Evolutionary conservation across 768 basidiomycete species (phyloP), one percentile per base, ranked within the genome.

Genomic region (Mycena epipterygia): DNA sequence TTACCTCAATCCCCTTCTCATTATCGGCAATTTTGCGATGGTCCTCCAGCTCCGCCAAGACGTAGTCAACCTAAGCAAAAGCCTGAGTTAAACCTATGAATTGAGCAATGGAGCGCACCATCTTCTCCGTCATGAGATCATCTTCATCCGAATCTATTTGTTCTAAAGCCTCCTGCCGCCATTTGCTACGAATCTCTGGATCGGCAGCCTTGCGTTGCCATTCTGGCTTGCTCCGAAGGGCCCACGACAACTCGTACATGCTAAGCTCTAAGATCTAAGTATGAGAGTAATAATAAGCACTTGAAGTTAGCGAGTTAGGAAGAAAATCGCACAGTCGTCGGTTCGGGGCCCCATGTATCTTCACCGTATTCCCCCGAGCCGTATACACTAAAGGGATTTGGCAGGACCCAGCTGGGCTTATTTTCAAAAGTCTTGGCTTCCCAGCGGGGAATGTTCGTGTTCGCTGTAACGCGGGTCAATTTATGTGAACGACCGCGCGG

Each of bases 1-100:
- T 17, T n/a, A 68, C 67, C 67, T 72, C 71, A 19, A 72, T 73
- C 19, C 74, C 77, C 41, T 58, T 70, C 12, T 64, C 64, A 17
- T 73, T 64, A 39, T 76, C 67, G 14, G 65, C 58, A 32, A 75
- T 67, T 41, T 66, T 57, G 6, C 66, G 70, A 59, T 76, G 76
- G 13, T 56, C 73, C 4, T 73, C 72, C 12, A 77, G 49, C 52
- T 76, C 75, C 8, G 64, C 71, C 5, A 75, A 58, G 3, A 76
- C 74, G 42, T 76, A 71, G 65, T 77, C 75, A 39, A 77, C 46
- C 68, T 73, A 19, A 27, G 7, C 16, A 8, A 11, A 29, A 13
- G n/a, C 2, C 3, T 55, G 25, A 60, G 25, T 9, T 6, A 13
- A 21, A 1, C 13, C 29, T 19, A 16, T 7, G 11, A 25, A 56